These are phyloP conservation scores for Xanthoconium purpureum DNA, from an alignment of 768 basidiomycete genomes.

Conservation along the genomic window DNA sequence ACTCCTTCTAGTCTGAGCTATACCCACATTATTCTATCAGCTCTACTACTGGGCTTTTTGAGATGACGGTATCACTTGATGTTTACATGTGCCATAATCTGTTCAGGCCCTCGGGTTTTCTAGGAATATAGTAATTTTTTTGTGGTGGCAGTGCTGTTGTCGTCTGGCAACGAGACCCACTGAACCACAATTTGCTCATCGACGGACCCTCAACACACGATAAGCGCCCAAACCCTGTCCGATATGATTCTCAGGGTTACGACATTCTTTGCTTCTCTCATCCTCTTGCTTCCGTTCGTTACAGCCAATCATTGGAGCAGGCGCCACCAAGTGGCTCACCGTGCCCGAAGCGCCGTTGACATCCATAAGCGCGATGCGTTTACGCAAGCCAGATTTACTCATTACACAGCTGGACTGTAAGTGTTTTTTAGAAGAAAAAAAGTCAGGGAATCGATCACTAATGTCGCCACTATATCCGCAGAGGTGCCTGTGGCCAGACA, in stretches of 20 bases:
- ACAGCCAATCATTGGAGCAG: slow-evolving; percentile 31
- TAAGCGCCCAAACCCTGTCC: neutral
- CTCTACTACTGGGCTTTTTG: slow-evolving; percentile 4
- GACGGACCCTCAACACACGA: slow-evolving; percentile 10
- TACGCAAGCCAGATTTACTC: slow-evolving; percentile 45
- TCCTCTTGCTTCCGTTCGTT: slow-evolving; percentile 36
- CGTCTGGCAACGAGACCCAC: slow-evolving; percentile 15
- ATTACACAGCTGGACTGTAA: slow-evolving; percentile 54
- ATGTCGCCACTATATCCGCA: slow-evolving; percentile 22
- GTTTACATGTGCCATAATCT: slow-evolving; percentile 18
- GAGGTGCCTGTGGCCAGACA: slow-evolving; percentile 53
- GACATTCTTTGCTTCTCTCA: slow-evolving; percentile 32
- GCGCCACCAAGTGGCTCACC: slow-evolving; percentile 49
- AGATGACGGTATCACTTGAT: slow-evolving; percentile 6
- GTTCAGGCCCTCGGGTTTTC: neutral
- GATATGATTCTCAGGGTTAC: slow-evolving; percentile 24
- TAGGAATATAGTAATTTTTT: neutral
- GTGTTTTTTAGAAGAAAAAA: slow-evolving; percentile 7
- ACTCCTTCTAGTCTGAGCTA: slow-evolving; percentile 17
- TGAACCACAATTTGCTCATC: neutral
- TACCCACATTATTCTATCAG: slow-evolving; percentile 27
- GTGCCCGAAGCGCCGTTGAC: slow-evolving; percentile 40
- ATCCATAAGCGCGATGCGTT: slow-evolving; percentile 39
- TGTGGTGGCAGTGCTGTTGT: slow-evolving; percentile 13
- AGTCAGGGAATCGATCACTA: slow-evolving; percentile 2